Percentiles rank a stretch among this genome's conserved stretches.
phyloP scores from a whole-genome alignment of 192 early-diverging fungal species.

The Backusella australiensis region DNA sequence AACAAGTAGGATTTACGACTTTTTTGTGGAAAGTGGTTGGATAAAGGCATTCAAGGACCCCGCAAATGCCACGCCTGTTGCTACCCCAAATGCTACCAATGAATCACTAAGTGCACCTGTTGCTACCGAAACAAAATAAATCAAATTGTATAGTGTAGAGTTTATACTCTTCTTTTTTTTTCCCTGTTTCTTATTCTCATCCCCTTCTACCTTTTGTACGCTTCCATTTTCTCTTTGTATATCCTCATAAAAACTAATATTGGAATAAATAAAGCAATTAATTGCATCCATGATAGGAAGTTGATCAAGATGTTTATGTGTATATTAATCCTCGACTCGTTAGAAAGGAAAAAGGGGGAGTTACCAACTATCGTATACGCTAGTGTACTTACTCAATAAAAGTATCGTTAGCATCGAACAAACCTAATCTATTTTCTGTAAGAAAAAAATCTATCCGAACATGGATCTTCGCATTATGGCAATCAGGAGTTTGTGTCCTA shows the following conservation, averaged over 20 bases:
- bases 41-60: conserved; percentile 56
- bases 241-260: not conserved
- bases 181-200: not conserved
- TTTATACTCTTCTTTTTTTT: not conserved
- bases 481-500: no score
- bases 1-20: conserved; percentile 84
- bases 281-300: not conserved
- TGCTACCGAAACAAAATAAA: conserved; percentile 5
- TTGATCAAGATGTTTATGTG: not conserved
- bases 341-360: no score
- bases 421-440: no score
- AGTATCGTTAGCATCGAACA: no score
- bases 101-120: not conserved
- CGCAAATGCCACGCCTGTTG: not conserved
- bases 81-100: not conserved
- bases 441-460: no score
- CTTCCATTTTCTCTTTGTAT: not conserved
- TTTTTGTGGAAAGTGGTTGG: conserved; percentile 94
- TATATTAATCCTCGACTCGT: no score
- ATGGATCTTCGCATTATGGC: no score
- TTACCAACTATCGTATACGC: no score
- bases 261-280: not conserved
- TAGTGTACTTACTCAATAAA: no score
- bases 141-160: not conserved
- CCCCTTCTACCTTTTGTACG: not conserved